These are phyloP conservation scores for Hypomyces rosellus DNA, from an alignment of 2,329 filamentous ascomycete genomes.

Conservation along the genomic window DNA sequence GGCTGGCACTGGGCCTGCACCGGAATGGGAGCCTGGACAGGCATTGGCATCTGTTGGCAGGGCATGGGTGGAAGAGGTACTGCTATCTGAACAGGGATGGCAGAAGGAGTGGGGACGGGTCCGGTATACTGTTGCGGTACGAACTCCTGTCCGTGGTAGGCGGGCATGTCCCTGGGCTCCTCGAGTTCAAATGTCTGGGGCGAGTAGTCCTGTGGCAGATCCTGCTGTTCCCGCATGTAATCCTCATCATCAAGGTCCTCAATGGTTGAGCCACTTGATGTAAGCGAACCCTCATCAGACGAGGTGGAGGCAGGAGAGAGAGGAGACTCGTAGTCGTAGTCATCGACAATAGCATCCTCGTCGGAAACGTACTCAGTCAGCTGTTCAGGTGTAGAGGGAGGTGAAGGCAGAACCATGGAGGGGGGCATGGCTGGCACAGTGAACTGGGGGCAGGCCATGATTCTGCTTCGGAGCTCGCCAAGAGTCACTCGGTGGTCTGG, in stretches of 20 bases:
- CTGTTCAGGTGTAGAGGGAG: conserved; percentile 38
- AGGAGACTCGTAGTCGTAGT: conserved; percentile 39
- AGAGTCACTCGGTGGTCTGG: conserved; percentile 78
- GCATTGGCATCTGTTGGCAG: conserved; percentile 25
- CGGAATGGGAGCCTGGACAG: conserved; percentile 29
- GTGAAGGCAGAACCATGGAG: conserved; percentile 30
- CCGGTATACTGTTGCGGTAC: conserved; percentile 40
- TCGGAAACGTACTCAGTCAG: conserved; percentile 40
- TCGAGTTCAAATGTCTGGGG: conserved; percentile 42
- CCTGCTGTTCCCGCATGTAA: conserved; percentile 38
- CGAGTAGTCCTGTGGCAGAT: conserved; percentile 34
- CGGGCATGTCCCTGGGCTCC: conserved; percentile 32
- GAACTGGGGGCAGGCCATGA: conserved; percentile 70
- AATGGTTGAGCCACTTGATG: conserved; percentile 47
- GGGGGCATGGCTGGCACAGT: conserved; percentile 45
- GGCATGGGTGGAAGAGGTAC: conserved; percentile 19
- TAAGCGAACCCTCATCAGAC: conserved; percentile 51
- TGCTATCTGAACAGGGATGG: conserved; percentile 17
- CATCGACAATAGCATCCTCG: conserved; percentile 40
- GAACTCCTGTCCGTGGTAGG: conserved; percentile 41
- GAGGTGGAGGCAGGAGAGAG: conserved; percentile 44
- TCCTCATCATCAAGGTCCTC: conserved; percentile 47
- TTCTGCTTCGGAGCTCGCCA: conserved; percentile 68
- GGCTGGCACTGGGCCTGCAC: conserved; percentile 34
- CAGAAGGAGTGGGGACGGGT: conserved; percentile 23